Conservation (phyloP, 2,329 filamentous ascomycete genomes). For the Beauveria rudraprayagi region DNA sequence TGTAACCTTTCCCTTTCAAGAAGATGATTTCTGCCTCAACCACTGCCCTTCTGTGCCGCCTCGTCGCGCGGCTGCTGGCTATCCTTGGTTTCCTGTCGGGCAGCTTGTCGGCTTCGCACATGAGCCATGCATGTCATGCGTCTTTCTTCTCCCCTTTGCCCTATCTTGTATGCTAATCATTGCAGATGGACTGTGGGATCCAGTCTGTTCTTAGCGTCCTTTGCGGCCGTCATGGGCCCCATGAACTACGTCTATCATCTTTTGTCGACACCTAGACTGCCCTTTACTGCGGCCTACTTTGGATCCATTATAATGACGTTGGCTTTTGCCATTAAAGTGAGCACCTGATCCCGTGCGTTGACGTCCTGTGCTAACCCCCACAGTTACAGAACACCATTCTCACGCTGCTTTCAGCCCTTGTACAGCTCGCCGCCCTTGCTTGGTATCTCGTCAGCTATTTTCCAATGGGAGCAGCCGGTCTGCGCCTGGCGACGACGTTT, state of each 20-base stretch:
- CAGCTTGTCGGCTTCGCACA: neutral
- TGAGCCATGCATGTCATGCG: conserved; percentile 19
- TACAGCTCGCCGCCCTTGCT: conserved; percentile 73
- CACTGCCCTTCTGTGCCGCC: conserved; percentile 6
- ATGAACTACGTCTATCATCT: conserved; percentile 77
- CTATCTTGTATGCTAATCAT: conserved; percentile 19
- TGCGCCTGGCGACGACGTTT: conserved; percentile 80
- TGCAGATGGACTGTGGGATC: conserved; percentile 91
- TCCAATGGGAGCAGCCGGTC: conserved; percentile 84
- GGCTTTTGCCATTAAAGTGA: conserved; percentile 86
- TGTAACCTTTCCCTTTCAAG: neutral
- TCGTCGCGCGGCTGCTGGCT: neutral
- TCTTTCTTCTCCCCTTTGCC: neutral
- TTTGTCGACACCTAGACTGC: conserved; percentile 72
- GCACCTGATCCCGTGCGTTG: conserved; percentile 30
- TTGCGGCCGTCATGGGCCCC: conserved; percentile 90
- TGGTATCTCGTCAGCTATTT: conserved; percentile 99
- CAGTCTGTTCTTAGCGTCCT: conserved; percentile 80
- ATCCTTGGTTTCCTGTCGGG: neutral
- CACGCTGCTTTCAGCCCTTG: conserved; percentile 73
- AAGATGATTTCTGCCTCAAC: neutral
- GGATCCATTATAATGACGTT: conserved; percentile 84
- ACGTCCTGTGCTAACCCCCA: conserved; percentile 14
- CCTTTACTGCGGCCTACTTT: conserved; percentile 92
- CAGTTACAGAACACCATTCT: conserved; percentile 79